Base-by-base conservation (phyloP, 2,329 filamentous ascomycete genomes). In the Akanthomyces muscarius region DNA sequence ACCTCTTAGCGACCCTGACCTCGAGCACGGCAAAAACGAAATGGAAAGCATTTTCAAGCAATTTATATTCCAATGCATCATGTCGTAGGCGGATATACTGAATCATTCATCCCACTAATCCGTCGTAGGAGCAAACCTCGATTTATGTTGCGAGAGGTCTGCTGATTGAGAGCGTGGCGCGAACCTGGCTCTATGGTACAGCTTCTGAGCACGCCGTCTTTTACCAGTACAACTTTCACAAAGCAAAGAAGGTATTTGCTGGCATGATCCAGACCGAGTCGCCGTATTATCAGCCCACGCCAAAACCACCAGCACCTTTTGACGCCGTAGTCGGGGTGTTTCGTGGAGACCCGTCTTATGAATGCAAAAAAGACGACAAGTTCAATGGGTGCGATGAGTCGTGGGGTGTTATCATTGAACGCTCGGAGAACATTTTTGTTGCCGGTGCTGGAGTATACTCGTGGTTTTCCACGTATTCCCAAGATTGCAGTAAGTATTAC, bases 181-280 rank as follows among this genome's bases (percentile, higher is more conserved):
- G 30, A 21, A 53, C 50, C 16, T 53, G 53, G 53, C 53, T 56
- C 38, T 56, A 44, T 21, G 36, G 36, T 25, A 56, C 53, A 2
- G 33, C 62, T 8, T 79, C 78, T 0, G 82, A 85, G 69, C 82
- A 85, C 72, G 74, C 72, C 4, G 75, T 80, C 13, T 70, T 83
- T 42, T 83, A 81, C 66, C 80, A 85, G 68, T 85, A 84, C 73
- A 51, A 66, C 16, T 59, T 82, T 70, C 71, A 72, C 47, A 74
- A 75, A 30, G 80, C 82, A 0, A 73, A 76, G 63, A 79, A 82
- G 68, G 69, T 84, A 67, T 83, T 79, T 67, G 83, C 88, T 77
- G 83, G 81, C 23, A 74, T 86, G 53, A 86, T 90, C 63, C 88
- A 91, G 71, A 85, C 85, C 0, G 89, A 91, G 71, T 88, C 87